Evolutionary conservation across 169 alveolate genomes (phyloP), one percentile per base, ranked within the genome.

Genomic region (Cyclospora cayetanensis): DNA sequence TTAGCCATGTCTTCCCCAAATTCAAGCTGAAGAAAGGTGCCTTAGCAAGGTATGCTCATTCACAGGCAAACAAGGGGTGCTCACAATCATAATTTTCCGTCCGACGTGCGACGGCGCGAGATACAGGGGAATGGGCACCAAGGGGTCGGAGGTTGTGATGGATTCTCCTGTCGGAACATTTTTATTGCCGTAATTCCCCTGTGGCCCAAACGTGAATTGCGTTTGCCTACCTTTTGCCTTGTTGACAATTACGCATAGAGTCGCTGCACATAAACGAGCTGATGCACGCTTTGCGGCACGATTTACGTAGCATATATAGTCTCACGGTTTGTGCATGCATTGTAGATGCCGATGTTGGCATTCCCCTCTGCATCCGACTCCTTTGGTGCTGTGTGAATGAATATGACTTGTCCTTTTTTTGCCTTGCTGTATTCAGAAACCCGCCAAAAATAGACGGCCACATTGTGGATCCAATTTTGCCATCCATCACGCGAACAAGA

Each of bases 251-350:
- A 74, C 42, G 31, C 85, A 74, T 2, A 74, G 85, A 4, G 37
- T 35, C n/a, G 85, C 85, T 74, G 85, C 37, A 39, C 85, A 31
- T 5, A 74, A 55, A 68, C 7, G 7, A 15, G 60, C n/a, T 11
- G 60, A 46, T 46, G n/a, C 60, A 46, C 15, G n/a, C 7, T 46
- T 46, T 15, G 15, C 34, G 34, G 15, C 7, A 0, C 39, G 11
- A 27, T n/a, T n/a, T n/a, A n/a, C n/a, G n/a, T 74, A 25, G 83
- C 34, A 29, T 39, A 15, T 70, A 27, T 22, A 9, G 50, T 15
- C 85, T 42, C 53, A 74, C 85, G 55, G 22, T 74, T 39, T 74
- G 85, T 74, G 85, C 85, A 74, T 42, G 85, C 85, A 27, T 74
- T 74, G 39, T 74, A 39, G 22, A 74, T 35, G 55, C 65, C 85